Percentiles rank a stretch among this genome's conserved stretches.
Conservation (phyloP, 345 rosid genomes). For the Salix udensis region DNA sequence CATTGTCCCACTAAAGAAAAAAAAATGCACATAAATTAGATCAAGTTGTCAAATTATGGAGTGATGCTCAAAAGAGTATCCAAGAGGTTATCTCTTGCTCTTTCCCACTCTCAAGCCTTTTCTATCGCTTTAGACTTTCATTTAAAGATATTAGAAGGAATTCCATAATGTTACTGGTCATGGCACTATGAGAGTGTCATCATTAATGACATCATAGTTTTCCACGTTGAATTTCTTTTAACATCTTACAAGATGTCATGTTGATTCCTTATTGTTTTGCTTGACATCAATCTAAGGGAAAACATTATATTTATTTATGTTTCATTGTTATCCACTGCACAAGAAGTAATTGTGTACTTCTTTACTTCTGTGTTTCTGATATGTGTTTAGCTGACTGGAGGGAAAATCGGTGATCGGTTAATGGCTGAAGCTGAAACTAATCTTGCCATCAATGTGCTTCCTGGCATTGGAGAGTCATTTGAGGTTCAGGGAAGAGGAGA, state of each 20-base stretch:
- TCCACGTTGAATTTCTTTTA: neutral
- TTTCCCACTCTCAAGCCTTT: neutral
- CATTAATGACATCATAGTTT: neutral
- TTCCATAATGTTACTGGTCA: neutral
- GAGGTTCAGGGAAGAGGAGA: slow-evolving; percentile 99
- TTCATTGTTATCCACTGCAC: neutral
- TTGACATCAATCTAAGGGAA: neutral
- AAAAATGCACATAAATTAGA: neutral
- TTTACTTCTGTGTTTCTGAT: neutral
- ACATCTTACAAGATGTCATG: neutral
- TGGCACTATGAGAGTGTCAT: neutral
- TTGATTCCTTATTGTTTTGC: neutral
- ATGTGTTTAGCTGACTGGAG: slow-evolving; percentile 74
- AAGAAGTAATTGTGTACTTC: slow-evolving; percentile 19
- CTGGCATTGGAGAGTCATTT: slow-evolving; percentile 76
- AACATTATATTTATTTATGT: neutral
- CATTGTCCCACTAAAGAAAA: too few species aligned
- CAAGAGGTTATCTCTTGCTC: neutral
- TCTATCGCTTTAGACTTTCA: neutral
- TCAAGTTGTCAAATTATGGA: neutral
- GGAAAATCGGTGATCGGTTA: slow-evolving; percentile 81
- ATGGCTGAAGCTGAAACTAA: slow-evolving; percentile 96
- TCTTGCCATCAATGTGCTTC: slow-evolving; percentile 92
- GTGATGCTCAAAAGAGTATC: neutral
- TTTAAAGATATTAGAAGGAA: neutral